Percentiles rank a stretch among this genome's conserved stretches.
phyloP scores from a whole-genome alignment of 163 green algal genomes.

The Prototheca cutis region DNA sequence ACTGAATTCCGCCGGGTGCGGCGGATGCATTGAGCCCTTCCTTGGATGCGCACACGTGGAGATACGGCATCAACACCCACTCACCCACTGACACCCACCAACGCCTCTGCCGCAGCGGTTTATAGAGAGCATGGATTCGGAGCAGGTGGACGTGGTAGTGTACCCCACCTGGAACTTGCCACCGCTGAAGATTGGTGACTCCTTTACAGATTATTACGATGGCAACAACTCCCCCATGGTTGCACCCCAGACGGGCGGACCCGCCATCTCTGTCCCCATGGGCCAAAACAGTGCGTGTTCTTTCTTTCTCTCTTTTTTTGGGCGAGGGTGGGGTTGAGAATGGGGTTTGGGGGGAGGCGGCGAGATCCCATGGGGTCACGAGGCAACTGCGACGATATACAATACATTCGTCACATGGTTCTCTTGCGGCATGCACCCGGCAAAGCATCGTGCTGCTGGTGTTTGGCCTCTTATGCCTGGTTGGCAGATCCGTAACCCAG shows the following conservation, averaged over 20 bases:
- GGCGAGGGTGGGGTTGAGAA: no score
- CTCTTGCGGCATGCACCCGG: no score
- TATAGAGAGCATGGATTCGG: slow-evolving; percentile 27
- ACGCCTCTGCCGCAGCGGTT: slow-evolving; percentile 14
- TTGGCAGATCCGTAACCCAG: background rate
- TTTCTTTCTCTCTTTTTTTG: no score
- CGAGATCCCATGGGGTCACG: no score
- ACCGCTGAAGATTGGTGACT: slow-evolving; percentile 1
- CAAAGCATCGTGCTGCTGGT: background rate
- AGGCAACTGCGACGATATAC: no score
- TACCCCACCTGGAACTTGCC: slow-evolving; percentile 29
- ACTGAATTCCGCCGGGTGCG: slow-evolving; percentile 25
- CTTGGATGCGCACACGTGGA: no score
- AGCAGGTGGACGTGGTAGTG: slow-evolving; percentile 16
- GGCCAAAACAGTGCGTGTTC: slow-evolving; percentile 13
- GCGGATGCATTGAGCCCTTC: no score
- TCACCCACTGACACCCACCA: background rate
- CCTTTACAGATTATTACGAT: background rate
- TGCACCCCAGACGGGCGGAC: slow-evolving; percentile 25
- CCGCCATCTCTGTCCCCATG: slow-evolving; percentile 33
- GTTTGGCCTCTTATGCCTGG: background rate
- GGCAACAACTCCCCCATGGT: slow-evolving; percentile 25
- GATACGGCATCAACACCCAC: no score
- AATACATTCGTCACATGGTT: no score
- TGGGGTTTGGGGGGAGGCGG: no score